A percentile compares a stretch with the other conserved stretches of the same genome.
Evolutionary conservation across 306 rosid species (phyloP).

Genomic region (Cucurbita moschata): DNA sequence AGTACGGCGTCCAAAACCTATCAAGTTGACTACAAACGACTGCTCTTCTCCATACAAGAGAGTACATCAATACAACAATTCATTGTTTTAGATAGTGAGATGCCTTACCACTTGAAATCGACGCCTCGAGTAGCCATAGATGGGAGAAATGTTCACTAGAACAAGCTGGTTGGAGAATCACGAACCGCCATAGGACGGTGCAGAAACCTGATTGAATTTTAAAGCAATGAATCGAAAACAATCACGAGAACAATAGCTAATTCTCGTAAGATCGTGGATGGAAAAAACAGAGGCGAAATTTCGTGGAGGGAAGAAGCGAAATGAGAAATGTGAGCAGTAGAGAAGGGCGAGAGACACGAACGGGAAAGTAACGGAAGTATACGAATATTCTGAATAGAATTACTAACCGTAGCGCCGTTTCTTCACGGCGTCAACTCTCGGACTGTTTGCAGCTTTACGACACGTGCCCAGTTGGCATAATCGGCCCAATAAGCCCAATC

Average conservation of each 20-base stretch:
- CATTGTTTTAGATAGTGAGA: neutral
- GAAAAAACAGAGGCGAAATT: neutral
- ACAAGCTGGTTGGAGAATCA: neutral
- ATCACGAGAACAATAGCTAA: neutral
- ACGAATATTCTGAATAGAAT: neutral
- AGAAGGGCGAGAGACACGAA: neutral
- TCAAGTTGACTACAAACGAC: neutral
- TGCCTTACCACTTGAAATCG: conserved; percentile 78
- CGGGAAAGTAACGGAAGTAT: neutral
- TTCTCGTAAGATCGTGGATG: conserved; percentile 1
- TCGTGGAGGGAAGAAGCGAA: neutral
- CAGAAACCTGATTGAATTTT: neutral
- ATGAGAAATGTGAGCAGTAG: neutral
- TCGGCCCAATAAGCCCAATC: neutral
- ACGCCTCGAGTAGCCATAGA: conserved; percentile 79
- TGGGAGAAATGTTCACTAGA: neutral
- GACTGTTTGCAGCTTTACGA: neutral
- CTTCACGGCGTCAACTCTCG: neutral
- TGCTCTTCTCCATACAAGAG: neutral
- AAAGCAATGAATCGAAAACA: neutral
- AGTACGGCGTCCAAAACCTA: neutral
- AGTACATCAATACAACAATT: neutral
- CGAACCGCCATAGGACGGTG: neutral
- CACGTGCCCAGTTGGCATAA: neutral
- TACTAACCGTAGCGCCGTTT: neutral